A percentile compares a stretch with the other conserved stretches of the same genome.
These are phyloP conservation scores for Xylariales sp. DNA, from an alignment of 2,329 filamentous ascomycete genomes.

Conservation along the genomic window DNA sequence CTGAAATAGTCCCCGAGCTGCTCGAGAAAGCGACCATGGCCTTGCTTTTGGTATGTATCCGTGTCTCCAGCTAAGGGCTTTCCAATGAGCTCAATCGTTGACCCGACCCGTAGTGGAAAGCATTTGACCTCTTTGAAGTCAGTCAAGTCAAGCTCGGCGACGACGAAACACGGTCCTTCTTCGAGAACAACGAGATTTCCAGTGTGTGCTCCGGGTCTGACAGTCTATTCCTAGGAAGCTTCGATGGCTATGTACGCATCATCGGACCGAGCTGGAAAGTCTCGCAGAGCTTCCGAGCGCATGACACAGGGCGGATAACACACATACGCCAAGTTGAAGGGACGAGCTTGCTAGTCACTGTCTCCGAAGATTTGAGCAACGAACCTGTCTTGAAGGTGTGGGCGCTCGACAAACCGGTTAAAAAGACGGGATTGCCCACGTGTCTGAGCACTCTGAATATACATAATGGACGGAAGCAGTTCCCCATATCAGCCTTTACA, in stretches of 20 bases:
- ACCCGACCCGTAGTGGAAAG: constrained; percentile 93
- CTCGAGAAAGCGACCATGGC: constrained; percentile 23
- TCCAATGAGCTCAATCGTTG: too few relatives aligned
- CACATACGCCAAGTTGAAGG: constrained; percentile 90
- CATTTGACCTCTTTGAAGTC: constrained; percentile 99
- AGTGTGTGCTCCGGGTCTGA: constrained; percentile 83
- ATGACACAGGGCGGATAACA: constrained; percentile 75
- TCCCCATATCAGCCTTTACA: constrained; percentile 90
- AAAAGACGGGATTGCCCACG: constrained; percentile 84
- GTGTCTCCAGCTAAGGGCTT: too few relatives aligned
- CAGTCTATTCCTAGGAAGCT: constrained; percentile 82
- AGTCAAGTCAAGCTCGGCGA: constrained; percentile 75
- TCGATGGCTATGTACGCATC: constrained; percentile 82
- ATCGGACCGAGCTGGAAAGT: constrained; percentile 85
- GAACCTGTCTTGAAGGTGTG: constrained; percentile 95
- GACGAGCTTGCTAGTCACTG: constrained; percentile 79
- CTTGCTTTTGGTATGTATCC: constrained; percentile 26
- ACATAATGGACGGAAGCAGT: constrained; percentile 85
- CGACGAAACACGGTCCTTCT: constrained; percentile 71
- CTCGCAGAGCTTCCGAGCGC: constrained; percentile 78
- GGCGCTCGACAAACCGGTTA: constrained; percentile 89
- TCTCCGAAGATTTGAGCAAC: constrained; percentile 79
- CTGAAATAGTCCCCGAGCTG: too few relatives aligned
- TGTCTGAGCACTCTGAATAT: constrained; percentile 83
- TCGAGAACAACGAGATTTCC: constrained; percentile 78